A percentile compares a stretch with the other conserved stretches of the same genome.
Conservation (phyloP, 768 basidiomycete genomes). For the Tulasnella sp. region DNA sequence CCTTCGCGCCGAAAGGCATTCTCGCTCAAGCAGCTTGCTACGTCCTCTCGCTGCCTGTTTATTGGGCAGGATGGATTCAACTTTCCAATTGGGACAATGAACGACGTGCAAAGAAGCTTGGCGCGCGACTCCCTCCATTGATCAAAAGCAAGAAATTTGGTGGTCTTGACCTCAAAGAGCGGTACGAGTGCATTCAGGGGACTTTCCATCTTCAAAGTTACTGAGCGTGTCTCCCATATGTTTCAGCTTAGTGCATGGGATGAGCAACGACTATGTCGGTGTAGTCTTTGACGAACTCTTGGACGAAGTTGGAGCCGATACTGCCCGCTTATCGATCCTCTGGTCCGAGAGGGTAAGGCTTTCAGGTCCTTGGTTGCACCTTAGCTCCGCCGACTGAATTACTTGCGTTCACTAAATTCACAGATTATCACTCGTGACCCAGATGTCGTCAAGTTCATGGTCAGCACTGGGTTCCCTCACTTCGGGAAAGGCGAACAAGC, state of each 20-base stretch:
- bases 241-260: background rate
- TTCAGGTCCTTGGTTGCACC: too few relatives aligned
- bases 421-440: slow-evolving; percentile 20
- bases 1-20: background rate
- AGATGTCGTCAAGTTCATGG: slow-evolving; percentile 14
- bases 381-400: too few relatives aligned
- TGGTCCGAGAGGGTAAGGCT: background rate
- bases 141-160: slow-evolving; percentile 10
- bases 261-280: slow-evolving; percentile 4
- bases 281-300: slow-evolving; percentile 15
- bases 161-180: slow-evolving; percentile 4
- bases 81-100: background rate
- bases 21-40: background rate
- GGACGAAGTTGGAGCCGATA: slow-evolving; percentile 13
- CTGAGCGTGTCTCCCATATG: background rate
- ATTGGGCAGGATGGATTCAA: slow-evolving; percentile 2
- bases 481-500: slow-evolving; percentile 23
- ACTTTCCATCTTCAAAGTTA: background rate
- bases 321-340: slow-evolving; percentile 9
- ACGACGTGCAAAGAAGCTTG: background rate
- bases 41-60: background rate
- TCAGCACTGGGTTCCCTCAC: slow-evolving; percentile 21
- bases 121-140: background rate
- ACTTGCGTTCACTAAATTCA: too few relatives aligned
- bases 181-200: background rate